phyloP scores from a whole-genome alignment of 805 yeast genomes.

The Saccharomycopsis amapae region DNA sequence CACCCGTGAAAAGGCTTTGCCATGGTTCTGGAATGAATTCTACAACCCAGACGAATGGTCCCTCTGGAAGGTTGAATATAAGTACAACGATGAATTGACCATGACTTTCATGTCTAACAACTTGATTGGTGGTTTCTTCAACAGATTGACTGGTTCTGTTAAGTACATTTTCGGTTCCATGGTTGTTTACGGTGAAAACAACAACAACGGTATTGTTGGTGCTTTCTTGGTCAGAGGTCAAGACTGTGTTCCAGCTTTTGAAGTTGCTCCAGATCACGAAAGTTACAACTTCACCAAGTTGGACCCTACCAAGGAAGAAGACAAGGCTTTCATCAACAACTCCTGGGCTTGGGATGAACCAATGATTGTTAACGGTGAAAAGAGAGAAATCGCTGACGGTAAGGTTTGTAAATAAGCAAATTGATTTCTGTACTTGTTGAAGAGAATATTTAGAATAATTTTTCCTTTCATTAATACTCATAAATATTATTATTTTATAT shows the following conservation, averaged over 20 bases:
- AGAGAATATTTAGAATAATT: too few species aligned
- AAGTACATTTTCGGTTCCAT: slow-evolving; percentile 89
- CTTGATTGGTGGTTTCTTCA: slow-evolving; percentile 96
- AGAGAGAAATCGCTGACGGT: slow-evolving; percentile 91
- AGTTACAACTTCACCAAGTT: slow-evolving; percentile 78
- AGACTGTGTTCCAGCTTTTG: slow-evolving; percentile 83
- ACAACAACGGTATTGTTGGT: slow-evolving; percentile 95
- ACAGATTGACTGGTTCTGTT: slow-evolving; percentile 85
- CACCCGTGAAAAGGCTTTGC: slow-evolving; percentile 87
- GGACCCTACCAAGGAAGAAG: slow-evolving; percentile 71
- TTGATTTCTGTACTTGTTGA: too few species aligned
- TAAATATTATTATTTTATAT: too few species aligned
- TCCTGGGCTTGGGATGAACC: slow-evolving; percentile 99
- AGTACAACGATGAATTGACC: slow-evolving; percentile 96
- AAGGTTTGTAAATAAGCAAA: slow-evolving; percentile 80
- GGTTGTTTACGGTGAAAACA: slow-evolving; percentile 98
- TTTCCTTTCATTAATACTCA: too few species aligned
- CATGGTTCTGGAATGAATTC: slow-evolving; percentile 94
- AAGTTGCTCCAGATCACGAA: slow-evolving; percentile 99
- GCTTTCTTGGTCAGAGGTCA: slow-evolving; percentile 94
- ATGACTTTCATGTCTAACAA: slow-evolving; percentile 97
- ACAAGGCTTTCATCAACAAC: slow-evolving; percentile 75
- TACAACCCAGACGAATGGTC: slow-evolving; percentile 93
- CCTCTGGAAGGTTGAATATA: slow-evolving; percentile 89
- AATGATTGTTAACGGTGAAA: slow-evolving; percentile 66